phyloP scores from a whole-genome alignment of 2,329 filamentous ascomycete genomes.

The Lachnellula cervina region DNA sequence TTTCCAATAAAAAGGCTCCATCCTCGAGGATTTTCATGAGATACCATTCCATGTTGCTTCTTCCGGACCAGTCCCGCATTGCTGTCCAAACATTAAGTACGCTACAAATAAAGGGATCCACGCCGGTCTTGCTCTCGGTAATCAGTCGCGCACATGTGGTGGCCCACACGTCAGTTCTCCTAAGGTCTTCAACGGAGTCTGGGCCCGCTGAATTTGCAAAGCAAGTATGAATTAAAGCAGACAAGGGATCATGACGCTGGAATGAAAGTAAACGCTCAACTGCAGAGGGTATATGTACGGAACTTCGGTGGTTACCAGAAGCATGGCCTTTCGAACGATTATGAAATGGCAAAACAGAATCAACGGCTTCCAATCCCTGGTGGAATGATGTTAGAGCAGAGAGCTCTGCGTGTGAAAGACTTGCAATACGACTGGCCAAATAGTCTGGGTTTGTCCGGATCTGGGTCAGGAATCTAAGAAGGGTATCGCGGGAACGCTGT shows the following conservation, averaged over 20 bases:
- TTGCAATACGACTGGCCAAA: conserved; percentile 74
- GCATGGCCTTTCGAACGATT: conserved; percentile 40
- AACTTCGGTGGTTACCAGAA: conserved; percentile 43
- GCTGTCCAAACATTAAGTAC: conserved; percentile 84
- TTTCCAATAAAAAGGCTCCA: conserved; percentile 84
- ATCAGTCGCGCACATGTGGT: conserved; percentile 81
- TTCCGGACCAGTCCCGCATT: conserved; percentile 85
- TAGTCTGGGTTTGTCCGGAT: conserved; percentile 85
- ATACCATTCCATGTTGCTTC: conserved; percentile 85
- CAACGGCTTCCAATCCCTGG: conserved; percentile 72
- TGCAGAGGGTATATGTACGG: conserved; percentile 50
- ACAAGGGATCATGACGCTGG: conserved; percentile 81
- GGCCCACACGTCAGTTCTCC: conserved; percentile 83
- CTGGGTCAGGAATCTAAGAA: conserved; percentile 74
- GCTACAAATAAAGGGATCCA: conserved; percentile 75
- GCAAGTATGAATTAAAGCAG: conserved; percentile 78
- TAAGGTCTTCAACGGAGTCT: conserved; percentile 73
- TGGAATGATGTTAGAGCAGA: conserved; percentile 73
- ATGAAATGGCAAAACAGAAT: conserved; percentile 74
- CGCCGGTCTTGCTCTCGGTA: conserved; percentile 67
- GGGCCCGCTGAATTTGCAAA: conserved; percentile 83
- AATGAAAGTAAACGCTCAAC: conserved; percentile 84
- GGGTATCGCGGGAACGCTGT: conserved; percentile 65
- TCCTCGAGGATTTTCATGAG: conserved; percentile 92
- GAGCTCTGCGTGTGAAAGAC: conserved; percentile 71